These are phyloP conservation scores for Micractinium conductrix DNA, from an alignment of 139 green algal species.

Conservation along the genomic window DNA sequence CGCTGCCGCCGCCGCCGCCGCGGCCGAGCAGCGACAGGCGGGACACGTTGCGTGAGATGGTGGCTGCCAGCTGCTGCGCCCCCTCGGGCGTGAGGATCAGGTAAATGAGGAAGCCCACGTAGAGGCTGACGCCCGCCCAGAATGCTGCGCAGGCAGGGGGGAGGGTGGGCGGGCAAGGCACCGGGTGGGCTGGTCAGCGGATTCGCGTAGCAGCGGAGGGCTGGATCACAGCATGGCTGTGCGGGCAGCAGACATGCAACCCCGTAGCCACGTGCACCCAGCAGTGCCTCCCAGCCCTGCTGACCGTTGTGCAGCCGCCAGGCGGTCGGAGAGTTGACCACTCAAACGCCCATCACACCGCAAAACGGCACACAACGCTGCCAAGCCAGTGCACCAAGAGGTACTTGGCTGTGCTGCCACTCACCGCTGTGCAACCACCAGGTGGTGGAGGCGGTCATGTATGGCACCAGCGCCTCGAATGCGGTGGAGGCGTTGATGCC, in stretches of 20 bases:
- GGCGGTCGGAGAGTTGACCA: too few relatives aligned
- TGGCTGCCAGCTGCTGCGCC: neutral
- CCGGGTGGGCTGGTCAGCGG: neutral
- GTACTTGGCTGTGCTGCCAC: too few relatives aligned
- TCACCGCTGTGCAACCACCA: neutral
- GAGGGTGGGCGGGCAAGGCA: too few relatives aligned
- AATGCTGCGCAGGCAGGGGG: neutral
- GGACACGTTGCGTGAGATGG: neutral
- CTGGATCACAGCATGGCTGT: too few relatives aligned
- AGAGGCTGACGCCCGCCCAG: neutral
- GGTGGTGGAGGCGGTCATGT: neutral
- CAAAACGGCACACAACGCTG: too few relatives aligned
- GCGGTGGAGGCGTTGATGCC: slow-evolving; percentile 32
- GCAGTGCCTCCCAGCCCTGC: too few relatives aligned
- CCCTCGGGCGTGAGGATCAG: slow-evolving; percentile 11
- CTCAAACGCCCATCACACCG: too few relatives aligned
- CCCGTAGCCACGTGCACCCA: too few relatives aligned
- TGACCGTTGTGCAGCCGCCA: too few relatives aligned
- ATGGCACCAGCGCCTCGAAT: slow-evolving; percentile 9
- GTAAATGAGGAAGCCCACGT: slow-evolving; percentile 18
- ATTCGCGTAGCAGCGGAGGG: too few relatives aligned
- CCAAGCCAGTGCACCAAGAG: too few relatives aligned
- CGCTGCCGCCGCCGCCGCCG: neutral
- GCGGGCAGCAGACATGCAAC: too few relatives aligned
- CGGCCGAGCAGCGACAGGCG: neutral